Conservation (phyloP, 2,329 filamentous ascomycete genomes). For the Trichoderma arundinaceum region DNA sequence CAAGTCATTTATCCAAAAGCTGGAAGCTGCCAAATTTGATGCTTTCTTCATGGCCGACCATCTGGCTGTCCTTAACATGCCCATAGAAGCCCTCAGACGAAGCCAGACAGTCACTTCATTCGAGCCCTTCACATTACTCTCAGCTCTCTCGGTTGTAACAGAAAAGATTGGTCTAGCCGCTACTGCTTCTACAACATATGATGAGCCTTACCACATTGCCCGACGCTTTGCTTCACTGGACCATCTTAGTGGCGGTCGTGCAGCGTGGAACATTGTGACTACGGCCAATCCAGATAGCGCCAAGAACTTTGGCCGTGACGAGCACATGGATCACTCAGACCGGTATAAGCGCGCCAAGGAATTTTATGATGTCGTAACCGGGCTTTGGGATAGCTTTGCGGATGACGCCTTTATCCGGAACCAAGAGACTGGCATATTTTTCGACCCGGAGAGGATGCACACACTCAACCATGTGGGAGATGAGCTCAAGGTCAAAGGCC, state of each 20-base stretch:
- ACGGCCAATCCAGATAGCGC: conserved; percentile 58
- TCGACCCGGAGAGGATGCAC: conserved; percentile 59
- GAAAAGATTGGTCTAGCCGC: conserved; percentile 58
- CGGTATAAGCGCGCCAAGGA: conserved; percentile 58
- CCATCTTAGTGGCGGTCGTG: conserved; percentile 56
- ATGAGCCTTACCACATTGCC: conserved; percentile 60
- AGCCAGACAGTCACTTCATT: conserved; percentile 65
- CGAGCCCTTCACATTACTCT: conserved; percentile 60
- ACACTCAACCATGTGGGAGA: conserved; percentile 53
- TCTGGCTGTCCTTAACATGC: conserved; percentile 61
- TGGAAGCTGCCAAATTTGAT: conserved; percentile 61
- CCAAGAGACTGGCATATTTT: conserved; percentile 53
- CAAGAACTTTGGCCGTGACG: conserved; percentile 58
- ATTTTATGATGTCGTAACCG: conserved; percentile 60
- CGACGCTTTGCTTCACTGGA: conserved; percentile 60
- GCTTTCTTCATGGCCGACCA: conserved; percentile 64
- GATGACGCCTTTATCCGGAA: conserved; percentile 61
- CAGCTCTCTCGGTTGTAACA: conserved; percentile 55
- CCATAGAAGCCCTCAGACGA: conserved; percentile 60
- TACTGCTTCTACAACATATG: conserved; percentile 61
- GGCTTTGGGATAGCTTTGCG: conserved; percentile 60
- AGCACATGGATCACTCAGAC: conserved; percentile 55
- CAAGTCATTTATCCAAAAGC: conserved; percentile 58
- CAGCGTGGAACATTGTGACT: conserved; percentile 62
- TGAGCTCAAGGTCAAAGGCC: conserved; percentile 53